phyloP scores from a whole-genome alignment of 257 asterid genomes.

The Schizonepeta tenuifolia region DNA sequence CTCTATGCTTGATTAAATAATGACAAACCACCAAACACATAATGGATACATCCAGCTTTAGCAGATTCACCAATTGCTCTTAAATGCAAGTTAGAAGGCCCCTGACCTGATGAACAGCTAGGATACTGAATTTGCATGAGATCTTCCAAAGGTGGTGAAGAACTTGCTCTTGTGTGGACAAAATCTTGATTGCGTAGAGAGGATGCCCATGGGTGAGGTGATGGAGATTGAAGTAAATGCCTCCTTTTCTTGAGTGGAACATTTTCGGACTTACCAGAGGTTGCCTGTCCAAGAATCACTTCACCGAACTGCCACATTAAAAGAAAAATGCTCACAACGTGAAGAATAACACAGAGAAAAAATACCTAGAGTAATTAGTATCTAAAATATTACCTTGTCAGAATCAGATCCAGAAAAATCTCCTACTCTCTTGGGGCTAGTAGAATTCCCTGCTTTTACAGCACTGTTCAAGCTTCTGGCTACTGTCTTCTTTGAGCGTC shows the following conservation, averaged over 20 bases:
- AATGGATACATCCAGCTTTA: conserved; percentile 22
- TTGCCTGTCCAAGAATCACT: conserved; percentile 39
- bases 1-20: conserved; percentile 33
- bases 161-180: conserved; percentile 38
- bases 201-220: conserved; percentile 40
- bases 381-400: conserved; percentile 57
- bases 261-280: conserved; percentile 48
- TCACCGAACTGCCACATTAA: conserved; percentile 55
- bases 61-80: conserved; percentile 37
- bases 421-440: conserved; percentile 75
- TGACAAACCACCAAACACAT: conserved; percentile 34
- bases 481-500: conserved; percentile 64
- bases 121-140: conserved; percentile 40
- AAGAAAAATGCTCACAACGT: background rate
- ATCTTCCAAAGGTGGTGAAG: conserved; percentile 53
- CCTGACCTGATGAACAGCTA: conserved; percentile 46
- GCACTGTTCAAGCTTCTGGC: conserved; percentile 55
- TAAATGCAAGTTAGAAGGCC: conserved; percentile 36
- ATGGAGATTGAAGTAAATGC: conserved; percentile 50
- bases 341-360: background rate
- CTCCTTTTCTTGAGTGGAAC: conserved; percentile 78
- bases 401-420: conserved; percentile 73
- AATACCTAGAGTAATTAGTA: background rate
- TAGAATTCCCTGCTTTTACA: conserved; percentile 41
- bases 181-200: conserved; percentile 38